Base-by-base conservation (phyloP, 1,139 yeast genomes). In the Scheffersomyces segobiensis region DNA sequence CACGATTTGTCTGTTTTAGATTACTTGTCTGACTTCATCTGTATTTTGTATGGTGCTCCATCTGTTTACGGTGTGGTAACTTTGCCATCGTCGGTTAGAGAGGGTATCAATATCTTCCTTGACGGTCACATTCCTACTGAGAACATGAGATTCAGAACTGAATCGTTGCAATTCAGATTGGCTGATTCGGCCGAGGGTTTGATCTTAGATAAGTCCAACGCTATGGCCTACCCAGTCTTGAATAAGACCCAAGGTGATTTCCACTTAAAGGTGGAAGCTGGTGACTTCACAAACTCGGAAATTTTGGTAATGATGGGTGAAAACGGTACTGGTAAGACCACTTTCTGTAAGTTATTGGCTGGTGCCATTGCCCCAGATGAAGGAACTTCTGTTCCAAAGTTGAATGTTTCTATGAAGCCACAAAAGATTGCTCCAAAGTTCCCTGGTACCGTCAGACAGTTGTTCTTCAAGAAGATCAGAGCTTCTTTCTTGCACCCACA, bases 251-350 rank as follows among this genome's bases (percentile, higher is more conserved):
- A 93, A 83, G 99, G 99, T 71, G 98, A 93, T 76, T 95, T 95
- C 89, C 87, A 85, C 70, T 84, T 95, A 74, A 80, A 77, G 61
- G 89, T 96, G 62, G 89, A 91, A 71, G 73, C 85, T 52, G 99
- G 99, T 79, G 95, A 90, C 61, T 95, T 93, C 78, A 89, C 97
- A 60, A 97, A 95, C 75, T 91, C 98, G 52, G 99, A 95, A 80
- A 95, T 95, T 69, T 85, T 95, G 71, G 99, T 95, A 60, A 92
- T 95, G 98, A 93, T 95, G 97, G 99, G 99, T 74, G 99, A 95
- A 81, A 95, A 95, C 75, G 99, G 99, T 81, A 95, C 99, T 24
- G 99, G 99, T 83, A 95, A 95, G 81, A 95, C 99, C 52, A 95
- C 99, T 8, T 89, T 95, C 82, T 93, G 98, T 84, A 91, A 89